Conservation (phyloP, 768 basidiomycete species). For the Clitopilus passeckerianus region DNA sequence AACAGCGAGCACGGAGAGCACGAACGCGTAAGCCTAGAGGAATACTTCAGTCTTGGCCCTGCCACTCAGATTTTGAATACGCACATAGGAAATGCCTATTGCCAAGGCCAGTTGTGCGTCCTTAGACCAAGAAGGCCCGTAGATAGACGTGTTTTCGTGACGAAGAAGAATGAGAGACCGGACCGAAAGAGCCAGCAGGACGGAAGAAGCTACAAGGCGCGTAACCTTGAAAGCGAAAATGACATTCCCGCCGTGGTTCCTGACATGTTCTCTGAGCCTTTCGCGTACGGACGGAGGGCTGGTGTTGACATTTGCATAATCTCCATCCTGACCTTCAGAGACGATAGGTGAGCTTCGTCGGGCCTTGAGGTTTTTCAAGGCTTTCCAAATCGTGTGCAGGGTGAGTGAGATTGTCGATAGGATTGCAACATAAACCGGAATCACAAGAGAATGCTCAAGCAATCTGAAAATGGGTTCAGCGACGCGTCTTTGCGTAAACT, state of each 20-base stretch:
- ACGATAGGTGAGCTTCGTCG: constrained; percentile 1
- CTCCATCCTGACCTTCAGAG: background rate
- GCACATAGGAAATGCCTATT: constrained; percentile 26
- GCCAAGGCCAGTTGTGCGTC: constrained; percentile 23
- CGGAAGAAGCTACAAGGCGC: constrained; percentile 38
- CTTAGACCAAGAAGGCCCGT: background rate
- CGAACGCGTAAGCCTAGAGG: constrained; percentile 36
- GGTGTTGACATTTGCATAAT: background rate
- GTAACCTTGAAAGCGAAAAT: constrained; percentile 44
- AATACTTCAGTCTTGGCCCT: background rate
- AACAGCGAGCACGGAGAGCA: constrained; percentile 37
- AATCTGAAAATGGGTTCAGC: background rate
- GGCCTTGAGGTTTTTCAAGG: constrained; percentile 2
- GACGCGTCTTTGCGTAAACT: background rate
- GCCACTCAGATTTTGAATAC: constrained; percentile 1
- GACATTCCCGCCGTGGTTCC: constrained; percentile 36
- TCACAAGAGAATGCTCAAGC: constrained; percentile 8
- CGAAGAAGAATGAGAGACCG: constrained; percentile 29
- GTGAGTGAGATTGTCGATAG: constrained; percentile 10
- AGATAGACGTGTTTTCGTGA: background rate
- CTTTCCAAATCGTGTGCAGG: constrained; percentile 6
- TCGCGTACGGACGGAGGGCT: constrained; percentile 6
- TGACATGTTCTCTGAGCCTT: constrained; percentile 34
- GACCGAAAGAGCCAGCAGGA: constrained; percentile 46
- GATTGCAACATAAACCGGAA: constrained; percentile 13